These are phyloP conservation scores for Lanmaoa rubissima DNA, from an alignment of 768 basidiomycete species.

Conservation along the genomic window DNA sequence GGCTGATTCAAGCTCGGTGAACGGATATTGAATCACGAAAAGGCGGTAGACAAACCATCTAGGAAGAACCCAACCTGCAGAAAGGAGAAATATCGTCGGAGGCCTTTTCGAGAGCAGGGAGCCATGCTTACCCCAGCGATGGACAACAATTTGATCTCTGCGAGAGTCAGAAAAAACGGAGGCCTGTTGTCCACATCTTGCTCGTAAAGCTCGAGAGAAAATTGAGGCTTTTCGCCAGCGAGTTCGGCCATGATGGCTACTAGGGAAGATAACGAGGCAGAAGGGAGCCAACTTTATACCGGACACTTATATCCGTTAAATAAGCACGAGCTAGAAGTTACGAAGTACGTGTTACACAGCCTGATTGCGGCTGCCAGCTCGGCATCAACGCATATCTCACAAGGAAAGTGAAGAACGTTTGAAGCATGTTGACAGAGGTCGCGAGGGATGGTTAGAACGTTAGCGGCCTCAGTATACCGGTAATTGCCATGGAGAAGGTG, in stretches of 20 bases:
- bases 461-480: not conserved
- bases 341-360: not conserved
- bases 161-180: constrained; percentile 39
- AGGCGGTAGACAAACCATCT: no score
- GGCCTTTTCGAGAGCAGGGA: no score
- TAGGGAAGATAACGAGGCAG: no score
- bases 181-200: constrained; percentile 31
- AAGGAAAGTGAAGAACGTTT: constrained; percentile 15
- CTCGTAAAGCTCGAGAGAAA: constrained; percentile 29
- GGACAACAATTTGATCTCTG: constrained; percentile 59
- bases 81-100: no score
- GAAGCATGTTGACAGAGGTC: not conserved
- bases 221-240: not conserved
- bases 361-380: not conserved
- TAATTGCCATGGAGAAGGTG: constrained; percentile 7
- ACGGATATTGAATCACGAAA: no score
- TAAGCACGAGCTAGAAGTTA: not conserved
- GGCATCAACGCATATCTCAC: not conserved
- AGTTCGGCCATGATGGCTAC: constrained; percentile 10
- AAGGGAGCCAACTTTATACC: no score
- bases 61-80: no score
- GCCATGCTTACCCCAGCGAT: constrained; percentile 52
- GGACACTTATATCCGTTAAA: constrained; percentile 2
- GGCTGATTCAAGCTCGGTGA: no score
- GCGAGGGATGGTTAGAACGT: not conserved